These are phyloP conservation scores for Monilinia laxa DNA, from an alignment of 2,329 filamentous ascomycete species.

Conservation along the genomic window DNA sequence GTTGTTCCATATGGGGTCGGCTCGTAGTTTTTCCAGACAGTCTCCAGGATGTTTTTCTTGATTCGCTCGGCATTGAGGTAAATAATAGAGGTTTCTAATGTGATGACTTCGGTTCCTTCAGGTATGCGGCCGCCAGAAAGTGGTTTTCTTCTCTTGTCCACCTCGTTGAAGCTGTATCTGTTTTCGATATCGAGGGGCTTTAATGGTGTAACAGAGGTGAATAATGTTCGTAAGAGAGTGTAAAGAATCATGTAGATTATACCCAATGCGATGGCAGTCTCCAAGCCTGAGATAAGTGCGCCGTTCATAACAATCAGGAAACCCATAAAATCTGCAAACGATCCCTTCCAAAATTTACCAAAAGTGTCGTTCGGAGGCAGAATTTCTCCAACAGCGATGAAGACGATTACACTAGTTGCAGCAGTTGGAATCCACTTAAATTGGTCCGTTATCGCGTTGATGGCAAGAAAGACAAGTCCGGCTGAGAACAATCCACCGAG, in stretches of 20 bases:
- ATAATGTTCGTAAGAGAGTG: conserved; percentile 8
- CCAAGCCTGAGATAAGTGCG: not conserved
- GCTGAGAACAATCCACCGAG: conserved; percentile 60
- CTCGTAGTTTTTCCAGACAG: conserved; percentile 6
- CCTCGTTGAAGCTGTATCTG: not conserved
- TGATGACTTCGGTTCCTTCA: conserved; percentile 5
- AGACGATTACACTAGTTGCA: conserved; percentile 62
- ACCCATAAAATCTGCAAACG: conserved; percentile 62
- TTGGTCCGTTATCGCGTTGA: conserved; percentile 59
- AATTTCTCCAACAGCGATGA: conserved; percentile 16
- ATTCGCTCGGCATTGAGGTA: conserved; percentile 14
- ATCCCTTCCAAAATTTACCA: conserved; percentile 45
- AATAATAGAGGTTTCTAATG: conserved; percentile 8
- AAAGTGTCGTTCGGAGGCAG: not conserved
- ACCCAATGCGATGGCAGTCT: not conserved
- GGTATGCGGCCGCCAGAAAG: not conserved
- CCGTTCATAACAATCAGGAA: conserved; percentile 29
- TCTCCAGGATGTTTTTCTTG: conserved; percentile 12
- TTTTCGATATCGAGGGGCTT: conserved; percentile 5
- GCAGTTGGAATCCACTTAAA: conserved; percentile 69
- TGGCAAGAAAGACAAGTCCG: conserved; percentile 59
- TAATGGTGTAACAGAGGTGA: not conserved
- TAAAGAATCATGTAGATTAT: conserved; percentile 12
- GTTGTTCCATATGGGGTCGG: not conserved
- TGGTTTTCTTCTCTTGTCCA: not conserved